These are phyloP conservation scores for Zopfia rhizophila DNA, from an alignment of 2,329 filamentous ascomycete genomes.

Conservation along the genomic window DNA sequence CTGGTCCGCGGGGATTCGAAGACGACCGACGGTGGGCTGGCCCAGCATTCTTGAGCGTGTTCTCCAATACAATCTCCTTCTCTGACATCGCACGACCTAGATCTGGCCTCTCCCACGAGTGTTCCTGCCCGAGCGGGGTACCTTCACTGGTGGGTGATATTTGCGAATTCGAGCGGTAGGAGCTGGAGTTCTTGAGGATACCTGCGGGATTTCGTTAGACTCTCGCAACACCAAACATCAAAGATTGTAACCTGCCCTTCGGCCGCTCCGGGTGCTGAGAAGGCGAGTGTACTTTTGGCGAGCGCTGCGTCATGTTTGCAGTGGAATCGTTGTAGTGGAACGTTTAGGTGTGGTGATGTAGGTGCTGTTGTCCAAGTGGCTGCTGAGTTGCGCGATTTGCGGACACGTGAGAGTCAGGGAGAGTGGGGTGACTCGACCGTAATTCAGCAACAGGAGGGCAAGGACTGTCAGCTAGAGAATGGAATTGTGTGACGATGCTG, in stretches of 20 bases:
- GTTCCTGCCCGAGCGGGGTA: constrained; percentile 44
- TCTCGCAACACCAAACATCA: constrained; percentile 6
- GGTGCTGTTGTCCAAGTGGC: constrained; percentile 1
- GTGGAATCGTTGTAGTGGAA: constrained; percentile 14
- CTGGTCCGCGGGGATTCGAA: constrained; percentile 72
- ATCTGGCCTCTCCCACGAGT: constrained; percentile 51
- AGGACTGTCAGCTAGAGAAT: neutral
- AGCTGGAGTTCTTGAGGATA: constrained; percentile 89
- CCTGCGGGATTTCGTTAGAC: constrained; percentile 64
- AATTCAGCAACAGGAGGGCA: neutral
- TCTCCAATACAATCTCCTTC: constrained; percentile 91
- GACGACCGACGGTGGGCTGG: constrained; percentile 81
- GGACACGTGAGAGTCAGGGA: constrained; percentile 1
- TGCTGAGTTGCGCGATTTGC: neutral
- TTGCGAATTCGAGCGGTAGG: constrained; percentile 65
- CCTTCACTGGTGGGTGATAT: constrained; percentile 58
- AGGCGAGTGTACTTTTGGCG: constrained; percentile 47
- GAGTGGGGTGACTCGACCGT: constrained; percentile 10
- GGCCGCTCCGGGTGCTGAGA: constrained; percentile 54
- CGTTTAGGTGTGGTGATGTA: constrained; percentile 4
- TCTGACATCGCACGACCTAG: constrained; percentile 68
- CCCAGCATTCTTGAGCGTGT: constrained; percentile 94
- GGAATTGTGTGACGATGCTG: no score
- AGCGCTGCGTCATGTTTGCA: constrained; percentile 46
- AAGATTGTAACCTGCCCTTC: constrained; percentile 48